Conservation (phyloP, 805 yeast species). For the Candida railenensis region DNA sequence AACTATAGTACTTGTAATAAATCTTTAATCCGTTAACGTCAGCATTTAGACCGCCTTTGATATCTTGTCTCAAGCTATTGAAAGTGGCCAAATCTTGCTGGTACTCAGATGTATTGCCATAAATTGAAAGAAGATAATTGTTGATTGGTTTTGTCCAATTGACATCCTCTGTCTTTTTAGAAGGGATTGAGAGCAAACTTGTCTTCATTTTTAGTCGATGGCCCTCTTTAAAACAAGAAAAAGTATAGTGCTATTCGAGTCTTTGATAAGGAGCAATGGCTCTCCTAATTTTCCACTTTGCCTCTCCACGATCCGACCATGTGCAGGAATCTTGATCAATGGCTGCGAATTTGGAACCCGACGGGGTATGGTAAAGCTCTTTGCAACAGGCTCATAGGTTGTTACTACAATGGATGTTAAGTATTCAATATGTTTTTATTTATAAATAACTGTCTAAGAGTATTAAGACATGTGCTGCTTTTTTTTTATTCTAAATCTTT, state of each 20-base stretch:
- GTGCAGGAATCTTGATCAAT: neutral
- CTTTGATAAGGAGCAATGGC: neutral
- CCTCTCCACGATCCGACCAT: neutral
- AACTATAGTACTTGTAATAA: conserved; percentile 72
- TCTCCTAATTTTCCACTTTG: neutral
- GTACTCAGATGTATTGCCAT: conserved; percentile 62
- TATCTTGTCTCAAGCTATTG: conserved; percentile 59
- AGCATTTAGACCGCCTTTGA: conserved; percentile 50
- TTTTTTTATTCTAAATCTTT: no score
- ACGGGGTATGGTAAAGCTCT: no score
- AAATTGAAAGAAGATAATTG: conserved; percentile 54
- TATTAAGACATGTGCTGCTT: no score
- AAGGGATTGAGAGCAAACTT: conserved; percentile 21
- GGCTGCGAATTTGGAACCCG: no score
- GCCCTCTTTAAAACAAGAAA: no score
- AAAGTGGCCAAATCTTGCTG: conserved; percentile 53
- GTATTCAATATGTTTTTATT: no score
- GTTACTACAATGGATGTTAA: no score
- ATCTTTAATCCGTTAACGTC: conserved; percentile 49
- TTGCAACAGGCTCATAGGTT: no score
- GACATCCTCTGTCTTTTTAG: conserved; percentile 51
- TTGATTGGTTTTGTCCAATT: conserved; percentile 68
- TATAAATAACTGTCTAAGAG: no score
- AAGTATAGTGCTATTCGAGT: neutral
- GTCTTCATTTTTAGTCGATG: conserved; percentile 23